A percentile compares a stretch with the other conserved stretches of the same genome.
These are phyloP conservation scores for Huntiella abstrusa DNA, from an alignment of 2,329 filamentous ascomycete species.

Conservation along the genomic window DNA sequence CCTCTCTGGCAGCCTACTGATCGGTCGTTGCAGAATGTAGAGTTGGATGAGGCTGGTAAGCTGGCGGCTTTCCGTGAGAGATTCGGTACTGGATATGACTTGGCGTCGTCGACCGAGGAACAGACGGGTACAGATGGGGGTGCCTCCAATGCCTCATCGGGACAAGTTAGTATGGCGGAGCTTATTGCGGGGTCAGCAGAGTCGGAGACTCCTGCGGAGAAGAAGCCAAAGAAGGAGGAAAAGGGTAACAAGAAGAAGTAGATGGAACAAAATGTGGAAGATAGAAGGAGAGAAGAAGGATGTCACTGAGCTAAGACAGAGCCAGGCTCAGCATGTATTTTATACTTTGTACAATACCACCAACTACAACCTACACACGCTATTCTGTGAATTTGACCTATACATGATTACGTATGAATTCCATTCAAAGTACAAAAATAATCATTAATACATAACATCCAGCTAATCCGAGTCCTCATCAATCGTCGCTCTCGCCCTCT, in stretches of 20 bases:
- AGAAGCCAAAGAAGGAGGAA: conserved; percentile 14
- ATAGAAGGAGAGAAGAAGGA: background rate
- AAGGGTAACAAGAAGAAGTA: conserved; percentile 28
- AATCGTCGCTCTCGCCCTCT: conserved; percentile 38
- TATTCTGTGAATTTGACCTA: background rate
- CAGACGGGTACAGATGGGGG: conserved; percentile 14
- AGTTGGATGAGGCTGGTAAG: conserved; percentile 86
- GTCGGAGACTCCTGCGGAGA: conserved; percentile 16
- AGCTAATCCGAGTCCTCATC: conserved; percentile 40
- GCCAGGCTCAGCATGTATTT: background rate
- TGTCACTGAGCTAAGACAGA: background rate
- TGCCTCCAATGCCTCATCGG: conserved; percentile 11
- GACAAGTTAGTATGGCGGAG: conserved; percentile 24
- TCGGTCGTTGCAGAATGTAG: conserved; percentile 65
- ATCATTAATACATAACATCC: background rate
- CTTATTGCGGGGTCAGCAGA: conserved; percentile 28
- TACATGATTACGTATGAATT: too few species aligned
- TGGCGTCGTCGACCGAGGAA: conserved; percentile 21
- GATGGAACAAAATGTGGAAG: background rate
- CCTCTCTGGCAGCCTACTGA: conserved; percentile 78
- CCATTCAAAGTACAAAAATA: background rate
- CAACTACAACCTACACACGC: background rate
- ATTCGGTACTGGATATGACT: conserved; percentile 74
- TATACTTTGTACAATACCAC: conserved; percentile 2
- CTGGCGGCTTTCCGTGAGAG: conserved; percentile 68